These are phyloP conservation scores for Paradendryphiella salina DNA, from an alignment of 2,329 filamentous ascomycete genomes.

Conservation along the genomic window DNA sequence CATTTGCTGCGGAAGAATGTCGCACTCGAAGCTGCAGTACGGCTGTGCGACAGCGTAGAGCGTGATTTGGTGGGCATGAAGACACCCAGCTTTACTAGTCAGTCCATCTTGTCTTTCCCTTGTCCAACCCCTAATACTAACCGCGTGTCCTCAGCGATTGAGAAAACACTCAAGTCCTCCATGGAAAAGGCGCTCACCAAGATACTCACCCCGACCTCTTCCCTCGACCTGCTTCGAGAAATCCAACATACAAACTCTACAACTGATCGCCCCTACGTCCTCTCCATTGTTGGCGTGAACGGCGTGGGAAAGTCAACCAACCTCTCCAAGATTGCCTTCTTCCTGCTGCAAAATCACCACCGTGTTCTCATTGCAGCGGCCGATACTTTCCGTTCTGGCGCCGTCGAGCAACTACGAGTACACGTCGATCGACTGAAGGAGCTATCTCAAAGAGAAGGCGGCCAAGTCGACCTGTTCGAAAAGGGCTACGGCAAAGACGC, in stretches of 20 bases:
- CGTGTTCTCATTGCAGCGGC: conserved; percentile 91
- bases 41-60: conserved; percentile 88
- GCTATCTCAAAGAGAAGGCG: conserved; percentile 78
- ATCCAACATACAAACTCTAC: conserved; percentile 72
- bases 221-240: conserved; percentile 89
- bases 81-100: conserved; percentile 85
- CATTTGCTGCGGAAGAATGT: conserved; percentile 96
- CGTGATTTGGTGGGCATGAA: conserved; percentile 87
- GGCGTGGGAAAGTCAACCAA: conserved; percentile 98
- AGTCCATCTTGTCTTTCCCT: conserved; percentile 11
- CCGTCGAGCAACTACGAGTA: conserved; percentile 94
- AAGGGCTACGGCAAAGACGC: conserved; percentile 98
- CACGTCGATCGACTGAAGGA: conserved; percentile 94
- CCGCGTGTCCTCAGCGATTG: conserved; percentile 59
- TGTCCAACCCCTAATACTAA: conserved; percentile 13
- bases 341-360: conserved; percentile 95
- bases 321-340: conserved; percentile 96
- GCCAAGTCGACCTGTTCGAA: conserved; percentile 85
- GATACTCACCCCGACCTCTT: conserved; percentile 94
- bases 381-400: conserved; percentile 95
- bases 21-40: conserved; percentile 87
- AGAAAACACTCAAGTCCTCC: conserved; percentile 77
- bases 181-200: conserved; percentile 93
- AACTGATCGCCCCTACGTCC: conserved; percentile 82
- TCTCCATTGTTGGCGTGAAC: conserved; percentile 97